A percentile compares a stretch with the other conserved stretches of the same genome.
phyloP scores from a whole-genome alignment of 1,139 yeast genomes.

The Zygoascus hellenicus region DNA sequence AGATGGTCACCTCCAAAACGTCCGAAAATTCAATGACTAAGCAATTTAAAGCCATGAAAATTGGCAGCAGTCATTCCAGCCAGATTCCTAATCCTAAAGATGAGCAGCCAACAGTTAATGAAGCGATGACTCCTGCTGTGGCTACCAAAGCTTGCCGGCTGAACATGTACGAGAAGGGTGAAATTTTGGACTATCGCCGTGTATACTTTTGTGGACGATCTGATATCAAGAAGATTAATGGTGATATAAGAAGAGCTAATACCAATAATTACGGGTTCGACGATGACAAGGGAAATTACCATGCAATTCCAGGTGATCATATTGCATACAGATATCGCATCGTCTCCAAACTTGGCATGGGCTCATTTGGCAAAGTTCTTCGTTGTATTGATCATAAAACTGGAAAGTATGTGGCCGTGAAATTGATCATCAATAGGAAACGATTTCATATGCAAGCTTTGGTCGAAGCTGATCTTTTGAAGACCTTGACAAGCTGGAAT shows the following conservation, averaged over 20 bases:
- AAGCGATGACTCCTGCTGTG: slow-evolving; percentile 26
- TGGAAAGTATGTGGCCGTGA: slow-evolving; percentile 57
- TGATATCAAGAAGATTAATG: slow-evolving; percentile 29
- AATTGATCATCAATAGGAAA: slow-evolving; percentile 68
- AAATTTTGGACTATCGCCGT: slow-evolving; percentile 39
- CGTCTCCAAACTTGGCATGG: slow-evolving; percentile 57
- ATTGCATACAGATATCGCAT: slow-evolving; percentile 71
- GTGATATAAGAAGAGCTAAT: slow-evolving; percentile 39
- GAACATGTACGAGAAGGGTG: slow-evolving; percentile 48
- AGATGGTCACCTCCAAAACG: slow-evolving; percentile 2
- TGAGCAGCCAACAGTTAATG: slow-evolving; percentile 16
- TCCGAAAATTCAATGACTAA: slow-evolving; percentile 4
- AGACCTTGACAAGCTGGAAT: slow-evolving; percentile 35
- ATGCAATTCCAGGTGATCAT: slow-evolving; percentile 57
- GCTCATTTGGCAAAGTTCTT: slow-evolving; percentile 80
- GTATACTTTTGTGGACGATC: slow-evolving; percentile 40
- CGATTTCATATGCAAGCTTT: slow-evolving; percentile 76
- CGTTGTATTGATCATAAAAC: slow-evolving; percentile 64
- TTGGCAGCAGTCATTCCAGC: neutral
- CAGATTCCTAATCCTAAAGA: neutral
- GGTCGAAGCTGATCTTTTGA: slow-evolving; percentile 67
- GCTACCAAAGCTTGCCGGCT: slow-evolving; percentile 21
- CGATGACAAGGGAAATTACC: slow-evolving; percentile 61
- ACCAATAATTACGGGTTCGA: slow-evolving; percentile 63
- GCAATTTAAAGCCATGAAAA: slow-evolving; percentile 13